These are phyloP conservation scores for Boletellus deceptivus DNA, from an alignment of 1,284 basidiomycete genomes.

Conservation along the genomic window DNA sequence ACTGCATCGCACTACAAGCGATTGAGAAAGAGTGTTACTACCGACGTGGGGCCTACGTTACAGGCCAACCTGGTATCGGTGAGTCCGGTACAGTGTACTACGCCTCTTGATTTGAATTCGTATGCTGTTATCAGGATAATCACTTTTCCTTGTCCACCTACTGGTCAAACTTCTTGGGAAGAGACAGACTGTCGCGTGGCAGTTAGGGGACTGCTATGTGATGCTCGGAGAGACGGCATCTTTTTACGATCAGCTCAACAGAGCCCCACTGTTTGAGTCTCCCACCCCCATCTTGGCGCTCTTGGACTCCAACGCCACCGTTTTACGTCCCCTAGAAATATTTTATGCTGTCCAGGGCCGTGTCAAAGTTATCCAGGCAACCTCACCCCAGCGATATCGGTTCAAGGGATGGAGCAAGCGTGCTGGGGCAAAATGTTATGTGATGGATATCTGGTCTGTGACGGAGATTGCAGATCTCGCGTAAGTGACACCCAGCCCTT, in stretches of 20 bases:
- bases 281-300: not conserved
- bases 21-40: not conserved
- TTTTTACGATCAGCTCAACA: not conserved
- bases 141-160: not conserved
- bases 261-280: accelerated
- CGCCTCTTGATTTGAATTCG: too few relatives aligned
- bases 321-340: not conserved
- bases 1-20: not conserved
- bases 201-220: not conserved
- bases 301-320: not conserved
- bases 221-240: not conserved
- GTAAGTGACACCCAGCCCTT: too few relatives aligned
- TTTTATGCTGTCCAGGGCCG: not conserved
- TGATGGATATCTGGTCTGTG: not conserved
- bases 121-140: slow-evolving; percentile 6
- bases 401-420: slow-evolving; percentile 2
- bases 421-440: not conserved
- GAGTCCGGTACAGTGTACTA: not conserved
- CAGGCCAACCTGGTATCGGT: slow-evolving; percentile 9
- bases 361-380: not conserved
- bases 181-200: not conserved
- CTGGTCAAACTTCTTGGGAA: slow-evolving; percentile 1
- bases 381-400: not conserved
- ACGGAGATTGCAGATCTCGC: not conserved
- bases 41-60: not conserved